These are phyloP conservation scores for Phytopythium litorale DNA, from an alignment of 352 stramenopile species.

Conservation along the genomic window DNA sequence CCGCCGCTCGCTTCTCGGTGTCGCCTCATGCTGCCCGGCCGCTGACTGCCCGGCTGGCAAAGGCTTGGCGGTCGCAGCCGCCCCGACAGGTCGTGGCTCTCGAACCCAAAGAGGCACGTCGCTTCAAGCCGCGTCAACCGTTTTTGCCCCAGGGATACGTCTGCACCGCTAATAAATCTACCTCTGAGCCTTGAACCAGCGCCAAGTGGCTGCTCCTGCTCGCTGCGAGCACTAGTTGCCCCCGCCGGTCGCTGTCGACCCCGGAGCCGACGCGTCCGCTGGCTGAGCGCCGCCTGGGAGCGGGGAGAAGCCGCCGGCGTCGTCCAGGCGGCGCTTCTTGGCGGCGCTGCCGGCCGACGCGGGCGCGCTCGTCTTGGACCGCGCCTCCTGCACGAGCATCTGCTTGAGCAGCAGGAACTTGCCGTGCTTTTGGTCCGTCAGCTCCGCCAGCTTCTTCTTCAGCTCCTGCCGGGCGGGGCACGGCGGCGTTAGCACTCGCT, in stretches of 20 bases:
- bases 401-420: slow-evolving; percentile 76
- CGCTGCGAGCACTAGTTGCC: background rate
- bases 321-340: slow-evolving; percentile 39
- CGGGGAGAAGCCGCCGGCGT: background rate
- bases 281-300: background rate
- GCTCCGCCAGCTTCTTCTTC: slow-evolving; percentile 34
- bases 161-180: background rate
- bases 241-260: background rate
- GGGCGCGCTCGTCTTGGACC: slow-evolving; percentile 30
- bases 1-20: background rate
- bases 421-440: slow-evolving; percentile 67
- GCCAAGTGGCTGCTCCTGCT: background rate
- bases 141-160: background rate
- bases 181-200: background rate
- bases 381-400: slow-evolving; percentile 62
- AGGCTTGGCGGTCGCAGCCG: background rate
- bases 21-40: background rate
- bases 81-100: background rate
- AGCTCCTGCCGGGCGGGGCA: slow-evolving; percentile 25
- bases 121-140: slow-evolving; percentile 1
- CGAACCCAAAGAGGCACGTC: background rate
- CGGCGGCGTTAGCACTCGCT: background rate
- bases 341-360: background rate
- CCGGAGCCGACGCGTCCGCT: background rate
- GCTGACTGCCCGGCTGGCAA: background rate